A percentile compares a stretch with the other conserved stretches of the same genome.
These are phyloP conservation scores for Cymodocea nodosa DNA, from an alignment of 116 monocot species.

Conservation along the genomic window DNA sequence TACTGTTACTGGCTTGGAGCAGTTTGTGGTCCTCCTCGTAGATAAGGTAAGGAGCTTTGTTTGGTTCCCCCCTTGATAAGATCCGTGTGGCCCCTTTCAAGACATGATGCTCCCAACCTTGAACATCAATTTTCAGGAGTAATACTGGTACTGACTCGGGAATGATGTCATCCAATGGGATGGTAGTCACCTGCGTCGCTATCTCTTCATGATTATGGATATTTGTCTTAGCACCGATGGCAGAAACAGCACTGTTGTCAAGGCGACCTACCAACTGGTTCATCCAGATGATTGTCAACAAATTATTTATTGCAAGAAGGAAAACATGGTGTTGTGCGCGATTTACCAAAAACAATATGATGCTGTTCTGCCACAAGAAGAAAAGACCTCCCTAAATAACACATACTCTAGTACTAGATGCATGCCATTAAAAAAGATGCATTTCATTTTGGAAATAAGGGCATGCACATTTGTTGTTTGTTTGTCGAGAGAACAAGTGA, in stretches of 20 bases:
- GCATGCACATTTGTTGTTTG: too few species aligned
- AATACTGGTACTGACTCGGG: constrained; percentile 37
- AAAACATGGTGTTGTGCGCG: neutral
- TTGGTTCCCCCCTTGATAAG: constrained; percentile 49
- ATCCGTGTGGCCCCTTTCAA: constrained; percentile 47
- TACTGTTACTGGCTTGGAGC: constrained; percentile 76
- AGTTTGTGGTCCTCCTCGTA: constrained; percentile 87
- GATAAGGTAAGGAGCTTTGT: constrained; percentile 66
- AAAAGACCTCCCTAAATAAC: too few species aligned
- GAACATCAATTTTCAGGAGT: constrained; percentile 85
- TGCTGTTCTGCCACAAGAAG: too few species aligned
- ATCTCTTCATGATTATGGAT: constrained; percentile 81
- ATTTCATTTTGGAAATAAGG: too few species aligned
- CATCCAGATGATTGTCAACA: neutral
- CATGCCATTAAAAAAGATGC: too few species aligned
- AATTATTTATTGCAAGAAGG: neutral
- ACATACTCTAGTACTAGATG: too few species aligned
- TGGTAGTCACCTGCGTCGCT: constrained; percentile 46
- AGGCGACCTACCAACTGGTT: constrained; percentile 76
- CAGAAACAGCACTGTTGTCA: constrained; percentile 92
- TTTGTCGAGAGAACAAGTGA: too few species aligned
- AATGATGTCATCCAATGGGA: constrained; percentile 78
- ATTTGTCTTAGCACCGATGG: constrained; percentile 66
- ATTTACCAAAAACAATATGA: neutral
- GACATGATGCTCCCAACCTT: constrained; percentile 92